phyloP scores from a whole-genome alignment of 106 monocot species.

The Dioscorea zingiberensis region DNA sequence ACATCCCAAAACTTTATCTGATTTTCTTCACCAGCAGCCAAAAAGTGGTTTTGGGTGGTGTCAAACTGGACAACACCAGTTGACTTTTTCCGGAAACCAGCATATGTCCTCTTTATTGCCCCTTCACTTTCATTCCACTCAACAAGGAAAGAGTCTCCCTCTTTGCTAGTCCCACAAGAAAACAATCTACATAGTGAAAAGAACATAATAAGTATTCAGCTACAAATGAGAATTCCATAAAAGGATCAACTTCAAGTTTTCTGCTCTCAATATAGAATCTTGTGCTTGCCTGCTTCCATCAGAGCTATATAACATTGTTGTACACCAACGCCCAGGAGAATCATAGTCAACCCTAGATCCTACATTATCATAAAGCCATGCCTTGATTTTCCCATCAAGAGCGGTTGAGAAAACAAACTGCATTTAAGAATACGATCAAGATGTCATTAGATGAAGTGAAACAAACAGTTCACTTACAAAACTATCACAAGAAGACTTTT shows the following conservation, averaged over 20 bases:
- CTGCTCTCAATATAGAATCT: not conserved
- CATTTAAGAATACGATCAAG: conserved; percentile 5
- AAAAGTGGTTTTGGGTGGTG: conserved; percentile 65
- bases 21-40: conserved; percentile 82
- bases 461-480: too few relatives aligned
- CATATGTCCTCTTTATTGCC: conserved; percentile 71
- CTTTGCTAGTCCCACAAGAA: conserved; percentile 91
- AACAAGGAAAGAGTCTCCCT: conserved; percentile 65
- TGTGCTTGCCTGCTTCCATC: conserved; percentile 51
- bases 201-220: not conserved
- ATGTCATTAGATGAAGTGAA: not conserved
- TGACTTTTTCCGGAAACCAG: conserved; percentile 64
- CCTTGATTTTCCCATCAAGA: conserved; percentile 74
- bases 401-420: conserved; percentile 72
- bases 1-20: conserved; percentile 89
- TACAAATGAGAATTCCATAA: not conserved
- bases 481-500: too few relatives aligned
- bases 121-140: conserved; percentile 98
- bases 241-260: not conserved
- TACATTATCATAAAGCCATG: conserved; percentile 64
- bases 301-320: conserved; percentile 65
- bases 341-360: conserved; percentile 70
- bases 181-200: conserved; percentile 53
- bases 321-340: conserved; percentile 60
- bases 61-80: conserved; percentile 74